Conservation (phyloP, 805 yeast genomes). For the Ogataea degrootiae region DNA sequence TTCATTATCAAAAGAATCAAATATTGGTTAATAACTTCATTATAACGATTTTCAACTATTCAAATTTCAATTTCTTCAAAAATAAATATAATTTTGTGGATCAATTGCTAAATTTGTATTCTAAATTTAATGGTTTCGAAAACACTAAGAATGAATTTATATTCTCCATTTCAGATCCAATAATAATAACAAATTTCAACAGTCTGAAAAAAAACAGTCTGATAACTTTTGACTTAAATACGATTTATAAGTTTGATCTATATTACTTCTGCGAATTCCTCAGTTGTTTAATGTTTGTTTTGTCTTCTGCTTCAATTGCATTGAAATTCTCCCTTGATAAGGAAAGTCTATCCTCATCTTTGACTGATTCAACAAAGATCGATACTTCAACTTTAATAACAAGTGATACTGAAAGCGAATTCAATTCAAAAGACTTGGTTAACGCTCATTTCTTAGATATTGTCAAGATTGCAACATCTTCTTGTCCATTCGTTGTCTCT, state of each 20-base stretch:
- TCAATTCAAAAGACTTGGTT: conserved; percentile 36
- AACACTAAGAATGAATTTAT: conserved; percentile 6
- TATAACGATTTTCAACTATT: conserved; percentile 7
- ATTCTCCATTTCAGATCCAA: conserved; percentile 26
- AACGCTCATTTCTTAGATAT: conserved; percentile 61
- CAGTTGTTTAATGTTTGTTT: conserved; percentile 44
- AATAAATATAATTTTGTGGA: conserved; percentile 28
- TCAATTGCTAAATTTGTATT: conserved; percentile 18
- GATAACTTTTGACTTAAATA: conserved; percentile 21
- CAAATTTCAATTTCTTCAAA: conserved; percentile 21
- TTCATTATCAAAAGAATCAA: background rate
- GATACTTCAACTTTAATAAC: too few relatives aligned
- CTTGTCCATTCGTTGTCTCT: conserved; percentile 60
- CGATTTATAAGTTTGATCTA: conserved; percentile 41
- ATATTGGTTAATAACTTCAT: conserved; percentile 1
- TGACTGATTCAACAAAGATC: too few relatives aligned
- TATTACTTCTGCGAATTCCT: conserved; percentile 54
- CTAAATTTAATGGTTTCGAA: background rate
- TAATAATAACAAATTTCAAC: conserved; percentile 12
- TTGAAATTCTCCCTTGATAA: conserved; percentile 36
- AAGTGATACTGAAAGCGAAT: conserved; percentile 1
- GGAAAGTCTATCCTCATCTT: conserved; percentile 11
- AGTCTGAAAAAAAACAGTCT: background rate
- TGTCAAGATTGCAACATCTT: conserved; percentile 53
- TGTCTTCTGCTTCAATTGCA: conserved; percentile 43